Base-by-base conservation (phyloP, 1,284 basidiomycete genomes). In the Schizophyllum amplum region DNA sequence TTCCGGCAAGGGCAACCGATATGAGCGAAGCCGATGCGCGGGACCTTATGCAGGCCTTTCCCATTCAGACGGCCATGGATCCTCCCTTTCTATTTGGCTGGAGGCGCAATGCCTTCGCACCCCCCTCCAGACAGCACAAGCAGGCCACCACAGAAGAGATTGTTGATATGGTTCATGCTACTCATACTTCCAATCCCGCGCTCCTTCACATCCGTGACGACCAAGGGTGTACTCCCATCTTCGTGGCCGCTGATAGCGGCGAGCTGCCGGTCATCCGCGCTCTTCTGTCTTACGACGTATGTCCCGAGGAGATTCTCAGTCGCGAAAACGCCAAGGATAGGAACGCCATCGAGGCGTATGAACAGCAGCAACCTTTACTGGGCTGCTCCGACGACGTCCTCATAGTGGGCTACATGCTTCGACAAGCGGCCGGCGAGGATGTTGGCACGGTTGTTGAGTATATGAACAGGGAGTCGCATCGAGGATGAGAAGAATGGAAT, bases 211-310 rank as follows among this genome's bases (percentile, higher is more conserved):
- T 47, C 9, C 55, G 53, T n/a, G 55, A 57, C n/a, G 20, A 47
- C 1, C 42, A 52, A 2, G 58, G 58, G 3, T 59, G 56, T n/a
- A 53, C 55, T 1, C 58, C 58, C 6, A 48, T 59, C 15, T 55
- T 47, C 27, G 24, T 55, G 17, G 59, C 59, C 4, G 56, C 57
- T 20, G 53, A 49, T 15, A 57, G 25, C 27, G 21, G 47, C 3
- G 57, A 60, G 20, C 13, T 57, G 6, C n/a, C 5, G 23, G 58
- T 55, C 5, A n/a, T 59, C 22, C 58, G 50, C 2, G 47, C 53
- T 5, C 25, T 59, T n/a, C 47, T 59, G 21, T 33, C 55, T n/a
- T 50, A 54, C 3, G 58, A 55, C 7, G 33, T 7, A 4, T 59
- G 24, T 51, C 58, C 15, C 33, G 47, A 5, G 52, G 54, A n/a